Conservation (phyloP, 2,329 filamentous ascomycete genomes). For the Fusarium sulawesiense region DNA sequence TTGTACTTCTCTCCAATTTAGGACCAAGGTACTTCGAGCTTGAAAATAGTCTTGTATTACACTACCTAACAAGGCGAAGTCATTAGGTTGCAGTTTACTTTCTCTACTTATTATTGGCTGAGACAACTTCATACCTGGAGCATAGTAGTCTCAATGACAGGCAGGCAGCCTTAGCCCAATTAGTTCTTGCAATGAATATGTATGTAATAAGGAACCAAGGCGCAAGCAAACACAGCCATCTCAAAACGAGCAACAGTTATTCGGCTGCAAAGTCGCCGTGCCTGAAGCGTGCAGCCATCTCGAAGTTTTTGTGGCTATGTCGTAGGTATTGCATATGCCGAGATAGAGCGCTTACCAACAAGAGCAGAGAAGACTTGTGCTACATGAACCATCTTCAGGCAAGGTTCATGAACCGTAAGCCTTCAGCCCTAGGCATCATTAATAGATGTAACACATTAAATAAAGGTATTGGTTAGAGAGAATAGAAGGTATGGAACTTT, state of each 20-base stretch:
- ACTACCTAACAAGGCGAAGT: neutral
- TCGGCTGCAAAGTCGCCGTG: neutral
- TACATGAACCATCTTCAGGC: neutral
- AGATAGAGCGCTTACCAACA: conserved; percentile 15
- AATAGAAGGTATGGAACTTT: neutral
- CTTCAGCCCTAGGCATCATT: neutral
- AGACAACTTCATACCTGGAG: neutral
- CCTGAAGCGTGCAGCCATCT: neutral
- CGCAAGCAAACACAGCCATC: conserved; percentile 6
- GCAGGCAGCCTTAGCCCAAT: neutral
- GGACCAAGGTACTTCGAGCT: neutral
- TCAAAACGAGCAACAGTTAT: neutral
- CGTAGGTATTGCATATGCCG: neutral
- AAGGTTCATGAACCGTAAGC: neutral
- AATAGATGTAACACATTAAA: neutral
- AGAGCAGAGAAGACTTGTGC: neutral
- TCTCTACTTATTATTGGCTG: neutral
- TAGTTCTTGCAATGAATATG: neutral
- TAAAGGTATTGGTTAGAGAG: neutral
- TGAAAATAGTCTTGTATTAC: neutral
- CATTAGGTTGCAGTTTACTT: neutral
- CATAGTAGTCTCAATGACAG: neutral
- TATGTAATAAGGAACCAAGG: neutral
- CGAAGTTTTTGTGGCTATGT: conserved; percentile 16
- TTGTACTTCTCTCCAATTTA: neutral